Conservation (phyloP, 1,284 basidiomycete genomes). For the Cryptococcus sp. region DNA sequence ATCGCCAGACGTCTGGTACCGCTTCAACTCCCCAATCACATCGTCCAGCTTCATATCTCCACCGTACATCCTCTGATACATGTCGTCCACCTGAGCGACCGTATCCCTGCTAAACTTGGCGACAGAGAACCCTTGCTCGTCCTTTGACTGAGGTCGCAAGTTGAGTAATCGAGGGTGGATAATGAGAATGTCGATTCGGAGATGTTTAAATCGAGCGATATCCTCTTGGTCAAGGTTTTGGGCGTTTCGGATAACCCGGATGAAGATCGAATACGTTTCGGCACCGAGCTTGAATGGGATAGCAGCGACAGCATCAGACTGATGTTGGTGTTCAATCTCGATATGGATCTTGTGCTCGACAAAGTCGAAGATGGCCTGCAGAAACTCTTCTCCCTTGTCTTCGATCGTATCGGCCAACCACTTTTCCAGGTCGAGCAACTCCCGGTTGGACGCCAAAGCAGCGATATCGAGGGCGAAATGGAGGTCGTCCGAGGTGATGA, state of each 20-base stretch:
- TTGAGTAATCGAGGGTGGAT: constrained; percentile 96
- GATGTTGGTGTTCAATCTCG: constrained; percentile 73
- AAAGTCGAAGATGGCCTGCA: constrained; percentile 79
- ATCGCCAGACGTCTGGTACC: constrained; percentile 75
- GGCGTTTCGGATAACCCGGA: constrained; percentile 69
- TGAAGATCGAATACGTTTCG: constrained; percentile 83
- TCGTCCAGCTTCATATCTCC: constrained; percentile 84
- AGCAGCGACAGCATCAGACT: constrained; percentile 65
- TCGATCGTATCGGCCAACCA: constrained; percentile 87
- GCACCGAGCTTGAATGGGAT: constrained; percentile 34
- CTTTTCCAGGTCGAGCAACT: constrained; percentile 91
- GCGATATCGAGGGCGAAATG: constrained; percentile 89
- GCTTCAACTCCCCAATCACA: constrained; percentile 79
- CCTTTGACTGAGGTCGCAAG: constrained; percentile 78
- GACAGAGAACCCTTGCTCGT: constrained; percentile 87
- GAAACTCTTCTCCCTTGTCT: constrained; percentile 74
- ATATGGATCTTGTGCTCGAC: constrained; percentile 85
- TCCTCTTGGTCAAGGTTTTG: constrained; percentile 57
- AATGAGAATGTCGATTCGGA: constrained; percentile 89
- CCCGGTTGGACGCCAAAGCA: constrained; percentile 81
- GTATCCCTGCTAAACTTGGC: constrained; percentile 83
- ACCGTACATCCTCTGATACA: constrained; percentile 98
- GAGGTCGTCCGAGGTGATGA: constrained; percentile 81
- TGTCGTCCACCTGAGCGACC: constrained; percentile 85
- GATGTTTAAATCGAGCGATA: constrained; percentile 81